Evolutionary conservation across 1,139 yeast genomes (phyloP), one percentile per base, ranked within the genome.

Genomic region (Yamadazyma atlantica): DNA sequence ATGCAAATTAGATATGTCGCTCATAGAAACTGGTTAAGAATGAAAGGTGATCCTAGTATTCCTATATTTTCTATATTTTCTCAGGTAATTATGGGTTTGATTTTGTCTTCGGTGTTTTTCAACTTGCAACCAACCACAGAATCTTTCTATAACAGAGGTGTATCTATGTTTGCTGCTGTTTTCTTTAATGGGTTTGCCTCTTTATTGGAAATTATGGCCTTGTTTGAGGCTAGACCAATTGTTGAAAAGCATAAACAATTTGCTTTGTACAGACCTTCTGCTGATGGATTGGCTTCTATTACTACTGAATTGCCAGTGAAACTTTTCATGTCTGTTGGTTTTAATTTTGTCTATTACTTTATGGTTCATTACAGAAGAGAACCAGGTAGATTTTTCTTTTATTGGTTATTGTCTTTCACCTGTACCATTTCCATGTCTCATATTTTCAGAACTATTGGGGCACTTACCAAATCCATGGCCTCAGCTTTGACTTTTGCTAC

Each of bases 231-330:
- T 11, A 78, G 95, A 53, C 81, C 85, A 2, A 77, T 86, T 45
- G 85, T 85, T 21, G 90, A 84, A 58, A 87, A 87, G 55, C 95
- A 86, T 50, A 82, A 82, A 55, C 73, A 79, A 29, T 85, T 78
- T 57, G 80, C 85, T 4, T 68, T 82, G 58, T 82, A 81, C 49
- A 80, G 80, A 44, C 78, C 82, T 24, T 75, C 85, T 28, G 82
- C 82, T 12, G 85, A 82, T 55, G 80, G 85, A 4, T 54, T 80
- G 33, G 82, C 81, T 40, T 71, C 73, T 37, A 66, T 80, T 46
- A 54, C 80, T 36, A 73, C 84, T 21, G 83, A 80, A 49, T 54
- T 80, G 35, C 86, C 87, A 4, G 62, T 72, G 17, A 80, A 80
- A 52, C 42, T 75, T 9, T 43, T 64, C 28, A 69, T 75, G 43